Percentiles rank a stretch among this genome's conserved stretches.
Conservation (phyloP, 2,329 filamentous ascomycete species). For the Westerdykella sp. region DNA sequence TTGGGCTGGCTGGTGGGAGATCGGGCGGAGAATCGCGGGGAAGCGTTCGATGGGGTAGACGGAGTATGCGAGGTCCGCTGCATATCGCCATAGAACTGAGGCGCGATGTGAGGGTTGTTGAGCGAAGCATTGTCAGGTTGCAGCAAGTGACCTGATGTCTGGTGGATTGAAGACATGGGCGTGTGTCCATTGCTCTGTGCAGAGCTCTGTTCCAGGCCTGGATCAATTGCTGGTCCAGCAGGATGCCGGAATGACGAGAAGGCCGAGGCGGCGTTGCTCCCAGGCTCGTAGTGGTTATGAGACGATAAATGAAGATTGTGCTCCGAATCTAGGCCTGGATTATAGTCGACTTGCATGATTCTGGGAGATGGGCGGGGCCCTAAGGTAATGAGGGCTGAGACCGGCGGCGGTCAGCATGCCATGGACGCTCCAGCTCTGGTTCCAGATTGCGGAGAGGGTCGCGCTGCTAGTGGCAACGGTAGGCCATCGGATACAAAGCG, state of each 20-base stretch:
- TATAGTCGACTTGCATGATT: slow-evolving; percentile 37
- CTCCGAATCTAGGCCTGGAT: slow-evolving; percentile 27
- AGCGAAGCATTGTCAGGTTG: slow-evolving; percentile 32
- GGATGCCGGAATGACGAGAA: slow-evolving; percentile 34
- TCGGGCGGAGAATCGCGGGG: slow-evolving; percentile 34
- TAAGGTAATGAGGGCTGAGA: slow-evolving; percentile 17
- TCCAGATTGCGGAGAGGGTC: slow-evolving; percentile 6
- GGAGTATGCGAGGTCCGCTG: slow-evolving; percentile 32
- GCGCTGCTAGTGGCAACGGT: slow-evolving; percentile 17
- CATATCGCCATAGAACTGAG: slow-evolving; percentile 36
- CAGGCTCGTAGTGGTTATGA: slow-evolving; percentile 28
- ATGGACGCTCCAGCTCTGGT: slow-evolving; percentile 15
- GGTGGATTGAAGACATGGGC: slow-evolving; percentile 30
- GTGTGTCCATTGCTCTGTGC: slow-evolving; percentile 32
- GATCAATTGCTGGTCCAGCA: slow-evolving; percentile 33
- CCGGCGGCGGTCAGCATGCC: slow-evolving; percentile 26
- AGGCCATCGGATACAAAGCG: slow-evolving; percentile 11
- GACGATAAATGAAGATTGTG: slow-evolving; percentile 27
- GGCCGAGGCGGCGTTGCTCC: slow-evolving; percentile 21
- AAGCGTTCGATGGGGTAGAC: slow-evolving; percentile 33
- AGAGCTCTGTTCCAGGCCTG: slow-evolving; percentile 32
- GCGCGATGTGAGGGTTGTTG: slow-evolving; percentile 22
- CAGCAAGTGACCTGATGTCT: slow-evolving; percentile 27
- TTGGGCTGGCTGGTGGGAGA: slow-evolving; percentile 34
- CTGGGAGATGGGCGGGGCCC: slow-evolving; percentile 8